Base-by-base conservation (phyloP, 148 eudicot genomes). In the Rhododendron williamsianum region DNA sequence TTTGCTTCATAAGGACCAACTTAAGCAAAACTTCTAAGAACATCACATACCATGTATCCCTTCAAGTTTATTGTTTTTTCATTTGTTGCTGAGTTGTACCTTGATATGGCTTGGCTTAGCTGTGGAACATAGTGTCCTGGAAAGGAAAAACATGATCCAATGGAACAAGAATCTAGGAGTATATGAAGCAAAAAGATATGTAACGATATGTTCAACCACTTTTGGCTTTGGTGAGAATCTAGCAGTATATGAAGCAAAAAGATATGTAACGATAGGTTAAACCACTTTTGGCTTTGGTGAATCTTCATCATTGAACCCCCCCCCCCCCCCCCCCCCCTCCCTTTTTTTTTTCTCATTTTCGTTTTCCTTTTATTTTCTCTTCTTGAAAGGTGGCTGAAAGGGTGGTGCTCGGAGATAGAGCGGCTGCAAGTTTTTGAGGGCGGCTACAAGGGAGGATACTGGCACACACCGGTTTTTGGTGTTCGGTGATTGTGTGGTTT, bases 61-160 rank as follows among this genome's bases (percentile, higher is more conserved):
- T 93, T 95, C 43, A 97, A 80, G 88, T 92, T 92, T 81, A 97
- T 93, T 69, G 86, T 69, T 69, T 82, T 91, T 38, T 72, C 83
- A 77, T 79, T 82, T 87, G 81, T 81, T 11, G 86, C 92, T 63
- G 84, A 71, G 87, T 97, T 97, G 92, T 95, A 83, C 84, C 90
- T 89, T 77, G 94, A 95, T 46, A 97, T 92, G 82, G 95, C 98
- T 88, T 94, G 98, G 93, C 98, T 95, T 56, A 97, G 93, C 89
- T 97, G 99, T 85, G 99, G 98, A 52, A 95, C 95, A 91, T 97
- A 97, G 87, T 97, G 99, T 81, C 99, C 99, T 97, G 91, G 51
- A 85, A 92, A 49, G 83, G 65, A 65, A 33, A 33, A 25, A 56
- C 51, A 51, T 33, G 74, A 69, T 30, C 30, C 46, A 43, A 67